phyloP scores from a whole-genome alignment of 257 asterid species.

The Oldenlandia corymbosa region DNA sequence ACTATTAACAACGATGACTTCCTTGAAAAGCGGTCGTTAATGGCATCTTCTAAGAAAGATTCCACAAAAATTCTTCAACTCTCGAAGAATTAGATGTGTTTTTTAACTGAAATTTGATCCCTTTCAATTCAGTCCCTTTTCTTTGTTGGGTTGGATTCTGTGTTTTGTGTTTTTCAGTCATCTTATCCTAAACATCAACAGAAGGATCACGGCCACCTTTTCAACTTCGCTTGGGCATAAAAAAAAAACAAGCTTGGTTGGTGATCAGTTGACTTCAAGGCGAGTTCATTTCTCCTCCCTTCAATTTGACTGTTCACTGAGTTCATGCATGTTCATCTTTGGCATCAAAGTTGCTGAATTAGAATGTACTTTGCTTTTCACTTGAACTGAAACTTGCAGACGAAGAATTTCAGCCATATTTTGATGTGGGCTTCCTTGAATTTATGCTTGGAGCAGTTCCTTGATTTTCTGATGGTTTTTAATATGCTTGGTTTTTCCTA shows the following conservation, averaged over 20 bases:
- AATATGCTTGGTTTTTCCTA: not conserved
- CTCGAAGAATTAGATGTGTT: not conserved
- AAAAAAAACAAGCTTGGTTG: not conserved
- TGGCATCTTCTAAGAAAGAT: constrained; percentile 7
- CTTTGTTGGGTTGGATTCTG: too few species aligned
- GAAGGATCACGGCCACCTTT: too few species aligned
- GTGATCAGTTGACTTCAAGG: not conserved
- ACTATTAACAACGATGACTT: not conserved
- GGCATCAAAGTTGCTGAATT: not conserved
- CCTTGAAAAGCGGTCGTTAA: constrained; percentile 1
- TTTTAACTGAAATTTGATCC: not conserved
- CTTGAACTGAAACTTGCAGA: not conserved
- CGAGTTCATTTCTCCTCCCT: not conserved
- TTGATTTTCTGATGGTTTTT: not conserved
- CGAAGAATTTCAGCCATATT: not conserved
- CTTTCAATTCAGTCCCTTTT: not conserved
- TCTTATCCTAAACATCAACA: not conserved
- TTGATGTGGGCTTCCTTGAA: not conserved
- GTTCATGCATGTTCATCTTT: not conserved
- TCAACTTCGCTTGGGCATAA: not conserved
- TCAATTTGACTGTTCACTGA: not conserved
- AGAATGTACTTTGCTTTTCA: not conserved
- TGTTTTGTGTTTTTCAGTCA: too few species aligned
- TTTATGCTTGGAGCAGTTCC: not conserved
- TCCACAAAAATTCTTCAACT: not conserved